Percentiles rank a stretch among this genome's conserved stretches.
phyloP scores from a whole-genome alignment of 1,284 basidiomycete genomes.

The Malassezia restricta region DNA sequence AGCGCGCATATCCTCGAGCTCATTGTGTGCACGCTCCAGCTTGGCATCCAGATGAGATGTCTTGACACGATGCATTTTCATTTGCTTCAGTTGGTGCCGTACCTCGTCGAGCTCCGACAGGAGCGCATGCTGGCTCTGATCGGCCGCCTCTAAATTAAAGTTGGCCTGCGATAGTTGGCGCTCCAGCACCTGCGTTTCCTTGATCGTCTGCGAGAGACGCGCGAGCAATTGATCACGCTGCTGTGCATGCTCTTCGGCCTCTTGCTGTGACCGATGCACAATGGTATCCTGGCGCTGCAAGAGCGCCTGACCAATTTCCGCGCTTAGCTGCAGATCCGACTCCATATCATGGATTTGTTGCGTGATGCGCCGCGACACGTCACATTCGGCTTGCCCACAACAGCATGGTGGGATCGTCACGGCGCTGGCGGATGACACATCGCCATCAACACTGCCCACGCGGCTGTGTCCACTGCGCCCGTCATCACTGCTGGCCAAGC shows the following conservation, averaged over 20 bases:
- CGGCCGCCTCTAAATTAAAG: constrained; percentile 68
- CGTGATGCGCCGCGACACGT: constrained; percentile 26
- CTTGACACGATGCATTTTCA: constrained; percentile 12
- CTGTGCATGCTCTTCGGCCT: constrained; percentile 39
- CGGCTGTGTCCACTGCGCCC: constrained; percentile 6
- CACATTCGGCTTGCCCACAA: constrained; percentile 33
- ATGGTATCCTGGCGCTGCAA: constrained; percentile 74
- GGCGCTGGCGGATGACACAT: neutral
- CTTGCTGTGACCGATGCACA: constrained; percentile 52
- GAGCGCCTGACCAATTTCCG: constrained; percentile 78
- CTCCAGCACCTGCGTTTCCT: constrained; percentile 27
- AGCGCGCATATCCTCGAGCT: constrained; percentile 73
- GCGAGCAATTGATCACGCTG: constrained; percentile 34
- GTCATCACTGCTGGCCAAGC: constrained; percentile 10
- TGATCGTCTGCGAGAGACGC: constrained; percentile 27
- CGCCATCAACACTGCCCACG: neutral
- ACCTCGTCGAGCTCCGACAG: constrained; percentile 66
- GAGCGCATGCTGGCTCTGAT: constrained; percentile 63
- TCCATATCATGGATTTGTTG: constrained; percentile 41
- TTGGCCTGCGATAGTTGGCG: constrained; percentile 68
- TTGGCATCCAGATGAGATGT: constrained; percentile 55
- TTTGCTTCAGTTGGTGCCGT: constrained; percentile 53
- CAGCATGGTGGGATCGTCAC: constrained; percentile 19
- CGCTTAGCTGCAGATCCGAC: constrained; percentile 40
- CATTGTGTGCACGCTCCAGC: constrained; percentile 47